These are phyloP conservation scores for Endotrypanum monterogeii DNA, from an alignment of 208 protist genomes.

Conservation along the genomic window DNA sequence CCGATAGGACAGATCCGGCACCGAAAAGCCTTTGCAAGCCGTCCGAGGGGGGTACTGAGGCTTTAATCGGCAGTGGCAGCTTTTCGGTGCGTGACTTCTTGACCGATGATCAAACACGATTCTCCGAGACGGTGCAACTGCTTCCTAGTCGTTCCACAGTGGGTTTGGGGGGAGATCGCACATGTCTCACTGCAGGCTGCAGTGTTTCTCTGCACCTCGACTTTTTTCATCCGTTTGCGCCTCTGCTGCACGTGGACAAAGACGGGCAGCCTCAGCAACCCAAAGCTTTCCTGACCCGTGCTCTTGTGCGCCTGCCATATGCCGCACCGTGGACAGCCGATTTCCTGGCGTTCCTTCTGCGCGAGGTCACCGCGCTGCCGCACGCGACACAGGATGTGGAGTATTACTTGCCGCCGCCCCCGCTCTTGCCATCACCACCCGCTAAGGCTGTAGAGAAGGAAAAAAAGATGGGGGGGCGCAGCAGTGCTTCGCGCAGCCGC, in stretches of 20 bases:
- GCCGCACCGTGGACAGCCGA: conserved; percentile 42
- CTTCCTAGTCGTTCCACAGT: conserved; percentile 31
- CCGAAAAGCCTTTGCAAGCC: not conserved
- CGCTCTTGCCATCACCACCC: conserved; percentile 18
- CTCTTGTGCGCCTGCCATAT: conserved; percentile 75
- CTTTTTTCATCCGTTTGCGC: conserved; percentile 61
- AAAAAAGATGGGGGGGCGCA: conserved; percentile 8
- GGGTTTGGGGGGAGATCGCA: conserved; percentile 21
- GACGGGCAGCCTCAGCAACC: conserved; percentile 30
- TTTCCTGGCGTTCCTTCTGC: conserved; percentile 53
- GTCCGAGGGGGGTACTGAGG: conserved; percentile 8
- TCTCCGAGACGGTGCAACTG: conserved; percentile 45
- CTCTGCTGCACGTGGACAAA: conserved; percentile 58
- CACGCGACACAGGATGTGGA: conserved; percentile 36
- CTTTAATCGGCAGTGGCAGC: conserved; percentile 47
- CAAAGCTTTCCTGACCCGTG: conserved; percentile 61
- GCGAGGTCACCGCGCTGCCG: conserved; percentile 26
- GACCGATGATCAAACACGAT: conserved; percentile 44
- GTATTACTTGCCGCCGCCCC: conserved; percentile 28
- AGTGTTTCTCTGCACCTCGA: conserved; percentile 58
- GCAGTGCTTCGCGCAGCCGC: not conserved
- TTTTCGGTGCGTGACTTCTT: conserved; percentile 58
- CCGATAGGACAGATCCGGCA: not conserved
- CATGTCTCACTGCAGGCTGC: conserved; percentile 53
- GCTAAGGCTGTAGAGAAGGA: conserved; percentile 13